Evolutionary conservation across 2,329 filamentous ascomycete species (phyloP), one percentile per base, ranked within the genome.

Genomic region (Seiridium unicorne): DNA sequence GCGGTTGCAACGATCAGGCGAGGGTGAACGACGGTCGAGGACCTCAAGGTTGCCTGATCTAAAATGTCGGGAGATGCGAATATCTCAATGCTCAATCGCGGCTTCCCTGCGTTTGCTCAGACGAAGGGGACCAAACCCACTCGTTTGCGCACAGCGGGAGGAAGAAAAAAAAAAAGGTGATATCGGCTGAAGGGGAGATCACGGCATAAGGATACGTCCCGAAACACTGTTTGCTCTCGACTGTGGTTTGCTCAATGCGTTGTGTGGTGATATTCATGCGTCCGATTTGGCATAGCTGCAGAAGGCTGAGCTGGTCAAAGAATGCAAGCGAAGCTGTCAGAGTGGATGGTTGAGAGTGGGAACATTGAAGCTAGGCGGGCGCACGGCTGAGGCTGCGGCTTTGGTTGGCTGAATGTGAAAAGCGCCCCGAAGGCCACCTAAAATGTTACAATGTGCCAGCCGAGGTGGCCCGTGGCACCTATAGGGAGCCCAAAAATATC

Each of bases 281-380:
- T 53, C 49, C 49, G 26, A 26, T 13, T 35, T 10, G 34, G 49
- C 49, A 38, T 34, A 40, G 49, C 49, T 44, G 51, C n/a, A 32
- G 51, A 55, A 55, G 51, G 51, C 51, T 55, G 36, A 44, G 51
- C 51, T 55, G 51, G 51, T 55, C 51, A 55, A 44, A 55, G 51
- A 42, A 42, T 55, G 49, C 31, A 53, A 13, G 49, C 49, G 51
- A 55, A 55, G 51, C 51, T 55, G 8, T n/a, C 8, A 48, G n/a
- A 31, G 13, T 31, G 46, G 46, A n/a, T 8, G n/a, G 8, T 31
- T 48, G 46, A 31, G 46, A 7, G 13, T 48, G 46, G 46, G 46
- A 31, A n/a, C 40, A n/a, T 9, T 44, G 40, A n/a, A n/a, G 26
- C 46, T 42, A 42, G 38, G 38, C 38, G 38, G 18, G 13, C 26